A percentile compares a stretch with the other conserved stretches of the same genome.
These are phyloP conservation scores for Penicillium sp. DNA, from an alignment of 2,329 filamentous ascomycete genomes.

Conservation along the genomic window DNA sequence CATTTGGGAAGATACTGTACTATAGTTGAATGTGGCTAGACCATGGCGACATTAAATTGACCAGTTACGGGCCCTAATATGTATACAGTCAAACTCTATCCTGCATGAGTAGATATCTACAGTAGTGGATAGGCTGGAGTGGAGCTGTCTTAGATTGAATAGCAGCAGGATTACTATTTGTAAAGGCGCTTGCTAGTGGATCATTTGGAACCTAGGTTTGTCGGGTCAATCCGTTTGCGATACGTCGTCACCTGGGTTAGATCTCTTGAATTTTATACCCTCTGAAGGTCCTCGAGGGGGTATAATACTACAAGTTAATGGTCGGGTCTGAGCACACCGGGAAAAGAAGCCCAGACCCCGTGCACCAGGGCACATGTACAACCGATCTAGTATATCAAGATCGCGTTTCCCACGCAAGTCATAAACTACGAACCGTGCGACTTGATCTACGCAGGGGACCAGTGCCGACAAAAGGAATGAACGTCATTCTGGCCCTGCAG, in stretches of 20 bases:
- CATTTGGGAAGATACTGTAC: conserved; percentile 10
- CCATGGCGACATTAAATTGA: neutral
- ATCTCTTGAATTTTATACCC: neutral
- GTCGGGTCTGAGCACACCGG: no score
- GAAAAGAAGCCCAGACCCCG: no score
- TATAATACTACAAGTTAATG: neutral
- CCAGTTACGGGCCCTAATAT: neutral
- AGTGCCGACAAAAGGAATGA: neutral
- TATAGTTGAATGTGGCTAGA: conserved; percentile 7
- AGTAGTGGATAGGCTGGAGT: neutral
- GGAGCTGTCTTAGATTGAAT: neutral
- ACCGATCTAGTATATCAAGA: neutral
- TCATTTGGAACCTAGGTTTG: neutral
- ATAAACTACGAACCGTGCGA: neutral
- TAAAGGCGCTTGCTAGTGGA: neutral
- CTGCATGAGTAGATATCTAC: no score
- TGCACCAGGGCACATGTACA: neutral
- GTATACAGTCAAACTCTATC: neutral
- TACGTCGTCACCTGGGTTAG: neutral
- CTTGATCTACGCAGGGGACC: neutral
- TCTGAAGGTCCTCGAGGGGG: neutral
- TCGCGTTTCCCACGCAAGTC: neutral
- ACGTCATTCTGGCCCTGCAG: neutral
- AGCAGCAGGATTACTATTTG: neutral
- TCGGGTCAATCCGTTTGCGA: neutral